Percentiles rank a stretch among this genome's conserved stretches.
Evolutionary conservation across 345 rosid species (phyloP).

Genomic region (Citrus unshiu): DNA sequence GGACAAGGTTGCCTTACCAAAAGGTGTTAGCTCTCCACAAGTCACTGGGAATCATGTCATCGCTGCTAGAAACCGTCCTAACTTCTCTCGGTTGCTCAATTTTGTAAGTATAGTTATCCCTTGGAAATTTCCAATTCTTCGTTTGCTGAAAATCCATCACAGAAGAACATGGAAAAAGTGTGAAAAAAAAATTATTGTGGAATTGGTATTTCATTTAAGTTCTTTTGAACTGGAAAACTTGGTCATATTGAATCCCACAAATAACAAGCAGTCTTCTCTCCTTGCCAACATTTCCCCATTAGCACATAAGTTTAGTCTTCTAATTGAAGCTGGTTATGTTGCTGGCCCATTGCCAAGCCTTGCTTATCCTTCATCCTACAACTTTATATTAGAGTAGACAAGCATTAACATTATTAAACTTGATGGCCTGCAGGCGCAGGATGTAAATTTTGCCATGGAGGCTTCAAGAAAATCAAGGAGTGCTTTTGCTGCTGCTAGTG

Average conservation of each 20-base stretch:
- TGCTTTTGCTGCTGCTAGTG: slow-evolving; percentile 63
- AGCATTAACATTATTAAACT: slow-evolving; percentile 7
- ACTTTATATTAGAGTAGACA: background rate
- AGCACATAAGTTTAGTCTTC: background rate
- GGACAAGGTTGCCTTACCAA: slow-evolving; percentile 62
- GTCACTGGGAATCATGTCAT: slow-evolving; percentile 65
- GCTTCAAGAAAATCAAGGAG: slow-evolving; percentile 83
- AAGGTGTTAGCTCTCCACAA: slow-evolving; percentile 70
- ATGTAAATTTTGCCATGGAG: slow-evolving; percentile 83
- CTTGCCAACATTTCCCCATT: background rate
- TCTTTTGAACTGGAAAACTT: background rate
- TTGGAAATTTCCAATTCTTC: background rate
- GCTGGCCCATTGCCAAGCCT: background rate
- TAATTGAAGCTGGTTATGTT: background rate
- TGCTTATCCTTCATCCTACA: background rate
- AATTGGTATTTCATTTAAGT: background rate
- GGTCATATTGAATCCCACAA: background rate
- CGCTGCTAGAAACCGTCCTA: slow-evolving; percentile 60
- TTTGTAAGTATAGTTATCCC: slow-evolving; percentile 62
- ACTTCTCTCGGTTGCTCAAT: slow-evolving; percentile 56
- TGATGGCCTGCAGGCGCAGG: slow-evolving; percentile 59
- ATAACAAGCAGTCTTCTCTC: background rate
- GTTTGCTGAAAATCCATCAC: background rate
- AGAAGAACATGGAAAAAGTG: background rate
- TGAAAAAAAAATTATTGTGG: background rate